Conservation (phyloP, 208 protist genomes). For the Vickermania ingenoplastis region DNA sequence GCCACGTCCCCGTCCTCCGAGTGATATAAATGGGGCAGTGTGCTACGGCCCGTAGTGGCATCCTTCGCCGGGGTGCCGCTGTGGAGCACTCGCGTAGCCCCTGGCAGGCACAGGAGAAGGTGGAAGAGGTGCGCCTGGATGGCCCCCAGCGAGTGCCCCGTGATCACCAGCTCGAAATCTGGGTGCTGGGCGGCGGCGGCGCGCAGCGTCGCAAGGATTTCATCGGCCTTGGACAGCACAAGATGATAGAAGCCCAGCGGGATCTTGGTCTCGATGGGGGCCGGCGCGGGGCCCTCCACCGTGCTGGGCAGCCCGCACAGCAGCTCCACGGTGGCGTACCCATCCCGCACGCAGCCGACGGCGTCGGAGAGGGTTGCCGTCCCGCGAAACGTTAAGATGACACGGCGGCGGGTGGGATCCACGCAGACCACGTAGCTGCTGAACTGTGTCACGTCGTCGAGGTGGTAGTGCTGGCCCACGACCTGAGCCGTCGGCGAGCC, state of each 20-base stretch:
- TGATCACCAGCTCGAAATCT: conserved; percentile 56
- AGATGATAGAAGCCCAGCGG: conserved; percentile 58
- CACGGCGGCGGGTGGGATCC: conserved; percentile 41
- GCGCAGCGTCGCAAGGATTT: conserved; percentile 27
- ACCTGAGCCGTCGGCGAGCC: not conserved
- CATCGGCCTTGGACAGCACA: conserved; percentile 21
- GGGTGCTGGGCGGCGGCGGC: conserved; percentile 33
- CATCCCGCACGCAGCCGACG: conserved; percentile 38
- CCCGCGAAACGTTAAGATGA: conserved; percentile 68
- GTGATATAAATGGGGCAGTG: conserved; percentile 4
- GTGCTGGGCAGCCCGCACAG: not conserved
- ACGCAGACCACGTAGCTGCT: conserved; percentile 8
- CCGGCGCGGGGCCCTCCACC: not conserved
- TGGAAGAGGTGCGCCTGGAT: conserved; percentile 68
- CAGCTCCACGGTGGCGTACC: conserved; percentile 45
- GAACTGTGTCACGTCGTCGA: not conserved
- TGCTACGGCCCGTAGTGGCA: conserved; percentile 9
- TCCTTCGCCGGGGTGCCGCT: conserved; percentile 6
- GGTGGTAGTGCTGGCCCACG: not conserved
- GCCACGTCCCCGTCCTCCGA: too few species aligned
- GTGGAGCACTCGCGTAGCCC: too few species aligned
- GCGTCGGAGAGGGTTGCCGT: conserved; percentile 50
- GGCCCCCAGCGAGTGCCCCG: conserved; percentile 77
- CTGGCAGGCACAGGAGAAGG: conserved; percentile 43
- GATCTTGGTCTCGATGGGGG: conserved; percentile 39